phyloP scores from a whole-genome alignment of 768 basidiomycete genomes.

The Auricularia auricula-judae region DNA sequence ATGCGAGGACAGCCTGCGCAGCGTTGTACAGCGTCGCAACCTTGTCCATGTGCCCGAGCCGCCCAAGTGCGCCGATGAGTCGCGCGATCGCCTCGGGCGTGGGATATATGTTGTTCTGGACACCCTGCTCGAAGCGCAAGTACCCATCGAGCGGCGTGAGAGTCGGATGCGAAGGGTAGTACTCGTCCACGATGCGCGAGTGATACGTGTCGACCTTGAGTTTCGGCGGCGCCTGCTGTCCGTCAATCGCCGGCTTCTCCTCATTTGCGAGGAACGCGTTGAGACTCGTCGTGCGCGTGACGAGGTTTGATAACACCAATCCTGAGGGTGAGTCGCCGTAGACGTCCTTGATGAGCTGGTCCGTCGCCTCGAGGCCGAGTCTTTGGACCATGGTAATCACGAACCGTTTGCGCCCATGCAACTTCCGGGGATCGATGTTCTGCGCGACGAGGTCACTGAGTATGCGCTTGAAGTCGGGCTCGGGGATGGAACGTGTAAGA shows the following conservation, averaged over 20 bases:
- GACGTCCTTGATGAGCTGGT: neutral
- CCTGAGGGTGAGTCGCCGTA: neutral
- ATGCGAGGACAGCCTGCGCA: constrained; percentile 49
- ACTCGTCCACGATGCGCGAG: constrained; percentile 23
- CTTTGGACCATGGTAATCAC: neutral
- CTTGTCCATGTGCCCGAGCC: constrained; percentile 46
- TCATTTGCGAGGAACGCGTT: constrained; percentile 5
- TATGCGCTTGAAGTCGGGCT: neutral
- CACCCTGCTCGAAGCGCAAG: constrained; percentile 33
- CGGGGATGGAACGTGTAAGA: neutral
- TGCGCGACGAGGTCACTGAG: neutral
- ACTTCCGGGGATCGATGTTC: neutral
- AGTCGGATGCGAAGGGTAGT: constrained; percentile 18
- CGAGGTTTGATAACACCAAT: neutral
- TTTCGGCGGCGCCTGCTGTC: constrained; percentile 27
- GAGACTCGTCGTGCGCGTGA: neutral
- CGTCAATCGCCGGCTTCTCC: constrained; percentile 24
- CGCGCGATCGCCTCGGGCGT: constrained; percentile 39
- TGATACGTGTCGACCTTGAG: constrained; percentile 18
- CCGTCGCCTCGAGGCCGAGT: neutral
- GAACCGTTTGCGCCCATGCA: neutral
- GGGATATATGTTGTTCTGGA: constrained; percentile 39
- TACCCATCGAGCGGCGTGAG: constrained; percentile 33
- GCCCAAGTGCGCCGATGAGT: constrained; percentile 61
- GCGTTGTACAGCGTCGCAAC: constrained; percentile 55